Evolutionary conservation across 495 filamentous ascomycete species (phyloP).

Genomic region (Hypoxylon lenormandii): DNA sequence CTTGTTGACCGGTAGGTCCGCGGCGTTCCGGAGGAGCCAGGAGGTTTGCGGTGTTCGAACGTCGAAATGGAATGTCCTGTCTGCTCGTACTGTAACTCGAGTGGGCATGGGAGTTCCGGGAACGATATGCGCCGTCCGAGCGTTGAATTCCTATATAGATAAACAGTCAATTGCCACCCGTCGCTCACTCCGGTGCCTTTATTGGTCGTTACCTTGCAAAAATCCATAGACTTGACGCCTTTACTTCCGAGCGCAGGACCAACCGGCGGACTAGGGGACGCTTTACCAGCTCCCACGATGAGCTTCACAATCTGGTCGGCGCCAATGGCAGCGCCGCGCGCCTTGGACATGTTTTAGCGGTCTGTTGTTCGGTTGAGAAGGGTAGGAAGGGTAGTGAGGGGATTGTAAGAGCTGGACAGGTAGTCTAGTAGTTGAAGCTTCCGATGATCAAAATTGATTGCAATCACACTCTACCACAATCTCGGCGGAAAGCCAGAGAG

Average conservation of each 20-base stretch:
- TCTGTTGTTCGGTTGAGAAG: slow-evolving; percentile 10
- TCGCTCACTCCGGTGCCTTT: not conserved
- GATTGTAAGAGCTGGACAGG: not conserved
- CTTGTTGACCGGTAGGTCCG: slow-evolving; percentile 74
- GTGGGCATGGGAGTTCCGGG: slow-evolving; percentile 88
- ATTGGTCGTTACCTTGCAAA: slow-evolving; percentile 83
- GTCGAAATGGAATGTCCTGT: slow-evolving; percentile 93
- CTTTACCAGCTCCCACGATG: slow-evolving; percentile 97
- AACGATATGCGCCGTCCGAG: slow-evolving; percentile 85
- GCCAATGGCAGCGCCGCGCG: slow-evolving; percentile 66
- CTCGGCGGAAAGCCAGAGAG: slow-evolving; percentile 3
- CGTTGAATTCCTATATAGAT: slow-evolving; percentile 88
- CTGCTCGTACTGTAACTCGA: slow-evolving; percentile 89
- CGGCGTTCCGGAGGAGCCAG: slow-evolving; percentile 86
- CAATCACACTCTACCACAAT: no score
- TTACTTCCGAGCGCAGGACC: slow-evolving; percentile 96
- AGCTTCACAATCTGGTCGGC: slow-evolving; percentile 92
- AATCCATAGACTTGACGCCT: slow-evolving; percentile 99
- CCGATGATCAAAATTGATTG: slow-evolving; percentile 2
- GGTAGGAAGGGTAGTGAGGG: not conserved
- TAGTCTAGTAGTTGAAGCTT: slow-evolving; percentile 17
- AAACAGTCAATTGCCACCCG: slow-evolving; percentile 15
- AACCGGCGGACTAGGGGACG: slow-evolving; percentile 94
- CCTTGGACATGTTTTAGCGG: slow-evolving; percentile 79
- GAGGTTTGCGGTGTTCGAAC: slow-evolving; percentile 92